Percentiles rank a stretch among this genome's conserved stretches.
Conservation (phyloP, 768 basidiomycete genomes). For the Boletus rubroflammeus region DNA sequence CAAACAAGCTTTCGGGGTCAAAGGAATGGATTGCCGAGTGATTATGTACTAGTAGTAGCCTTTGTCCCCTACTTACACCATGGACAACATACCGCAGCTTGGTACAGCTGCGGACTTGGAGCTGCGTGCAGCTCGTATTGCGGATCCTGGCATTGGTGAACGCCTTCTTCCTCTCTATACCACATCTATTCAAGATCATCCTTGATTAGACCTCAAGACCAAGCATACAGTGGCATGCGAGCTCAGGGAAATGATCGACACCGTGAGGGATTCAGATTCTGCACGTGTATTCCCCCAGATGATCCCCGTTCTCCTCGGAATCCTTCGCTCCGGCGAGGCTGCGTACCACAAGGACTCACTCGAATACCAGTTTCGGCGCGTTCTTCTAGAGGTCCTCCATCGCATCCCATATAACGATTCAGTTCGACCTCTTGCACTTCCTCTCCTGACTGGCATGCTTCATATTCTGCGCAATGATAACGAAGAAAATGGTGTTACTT, state of each 20-base stretch:
- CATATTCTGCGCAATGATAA: conserved; percentile 85
- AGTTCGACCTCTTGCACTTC: conserved; percentile 61
- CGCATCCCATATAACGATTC: conserved; percentile 80
- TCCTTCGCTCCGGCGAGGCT: conserved; percentile 65
- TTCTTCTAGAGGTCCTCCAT: conserved; percentile 85
- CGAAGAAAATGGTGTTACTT: conserved; percentile 89
- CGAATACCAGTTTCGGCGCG: conserved; percentile 82
- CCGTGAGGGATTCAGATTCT: conserved; percentile 70
- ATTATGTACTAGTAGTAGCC: not conserved
- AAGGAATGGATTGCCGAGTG: not conserved
- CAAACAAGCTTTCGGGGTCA: conserved; percentile 35
- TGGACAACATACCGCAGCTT: conserved; percentile 44
- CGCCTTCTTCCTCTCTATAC: not conserved
- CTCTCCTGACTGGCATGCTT: conserved; percentile 78
- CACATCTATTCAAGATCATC: not conserved
- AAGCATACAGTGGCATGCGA: conserved; percentile 72
- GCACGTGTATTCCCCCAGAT: conserved; percentile 66
- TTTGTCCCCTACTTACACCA: conserved; percentile 15
- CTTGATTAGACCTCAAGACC: conserved; percentile 58
- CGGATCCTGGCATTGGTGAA: conserved; percentile 70
- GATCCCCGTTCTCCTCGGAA: conserved; percentile 68
- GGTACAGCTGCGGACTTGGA: conserved; percentile 60
- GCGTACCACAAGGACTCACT: conserved; percentile 61
- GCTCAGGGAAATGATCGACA: conserved; percentile 79
- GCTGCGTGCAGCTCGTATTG: conserved; percentile 65